Percentiles rank a stretch among this genome's conserved stretches.
Conservation (phyloP, 108 stramenopile genomes). For the Cyclotella choctawhatcheeana region DNA sequence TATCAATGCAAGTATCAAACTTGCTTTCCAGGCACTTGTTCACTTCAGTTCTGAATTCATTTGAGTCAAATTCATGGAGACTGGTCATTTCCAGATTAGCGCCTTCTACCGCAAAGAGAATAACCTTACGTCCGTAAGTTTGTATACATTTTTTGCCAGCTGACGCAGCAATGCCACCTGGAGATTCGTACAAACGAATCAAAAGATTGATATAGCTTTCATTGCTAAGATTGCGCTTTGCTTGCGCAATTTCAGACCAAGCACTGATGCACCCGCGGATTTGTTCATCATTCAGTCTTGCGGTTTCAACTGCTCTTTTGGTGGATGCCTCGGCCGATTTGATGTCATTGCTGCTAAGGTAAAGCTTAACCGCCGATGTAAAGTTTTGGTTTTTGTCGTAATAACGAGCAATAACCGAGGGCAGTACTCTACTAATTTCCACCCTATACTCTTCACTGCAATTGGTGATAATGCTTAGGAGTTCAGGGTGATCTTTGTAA, state of each 20-base stretch:
- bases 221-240: background rate
- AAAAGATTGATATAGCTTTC: background rate
- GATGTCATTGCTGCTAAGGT: slow-evolving; percentile 7
- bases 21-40: slow-evolving; percentile 3
- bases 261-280: background rate
- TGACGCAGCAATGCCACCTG: background rate
- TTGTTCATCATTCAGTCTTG: slow-evolving; percentile 6
- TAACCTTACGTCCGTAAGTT: slow-evolving; percentile 1
- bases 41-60: slow-evolving; percentile 14
- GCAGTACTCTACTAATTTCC: slow-evolving; percentile 10
- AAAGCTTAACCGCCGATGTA: background rate
- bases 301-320: background rate
- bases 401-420: slow-evolving; percentile 8
- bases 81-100: background rate
- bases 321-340: slow-evolving; percentile 3
- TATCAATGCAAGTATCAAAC: slow-evolving; percentile 1
- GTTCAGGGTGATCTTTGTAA: slow-evolving; percentile 14
- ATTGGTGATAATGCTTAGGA: background rate
- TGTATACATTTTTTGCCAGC: slow-evolving; percentile 3
- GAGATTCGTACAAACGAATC: slow-evolving; percentile 10
- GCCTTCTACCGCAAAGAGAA: background rate
- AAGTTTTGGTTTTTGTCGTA: background rate
- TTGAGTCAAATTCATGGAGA: slow-evolving; percentile 4
- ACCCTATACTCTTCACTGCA: slow-evolving; percentile 10
- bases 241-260: slow-evolving; percentile 4